A percentile compares a stretch with the other conserved stretches of the same genome.
Conservation (phyloP, 164 flowering plant species). For the Saururus chinensis region DNA sequence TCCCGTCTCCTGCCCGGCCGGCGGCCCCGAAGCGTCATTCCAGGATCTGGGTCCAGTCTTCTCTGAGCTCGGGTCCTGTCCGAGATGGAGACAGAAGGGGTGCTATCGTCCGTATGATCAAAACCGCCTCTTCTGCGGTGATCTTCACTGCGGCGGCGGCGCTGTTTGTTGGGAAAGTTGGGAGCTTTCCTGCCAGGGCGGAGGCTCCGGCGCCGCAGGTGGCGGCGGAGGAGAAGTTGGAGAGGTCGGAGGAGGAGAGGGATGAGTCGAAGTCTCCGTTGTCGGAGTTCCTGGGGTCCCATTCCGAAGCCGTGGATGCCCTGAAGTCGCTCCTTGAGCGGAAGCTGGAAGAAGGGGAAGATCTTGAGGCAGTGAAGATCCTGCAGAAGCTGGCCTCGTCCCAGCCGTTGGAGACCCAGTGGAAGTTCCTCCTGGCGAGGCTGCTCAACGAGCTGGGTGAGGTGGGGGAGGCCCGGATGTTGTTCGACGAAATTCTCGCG, state of each 20-base stretch:
- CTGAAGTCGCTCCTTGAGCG: conserved; percentile 41
- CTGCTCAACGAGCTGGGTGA: conserved; percentile 51
- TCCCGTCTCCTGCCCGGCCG: neutral
- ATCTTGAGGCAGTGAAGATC: conserved; percentile 49
- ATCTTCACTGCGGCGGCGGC: conserved; percentile 29
- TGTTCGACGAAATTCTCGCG: conserved; percentile 62
- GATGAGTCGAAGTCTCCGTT: conserved; percentile 29
- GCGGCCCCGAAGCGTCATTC: no score
- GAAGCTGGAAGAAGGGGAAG: conserved; percentile 59
- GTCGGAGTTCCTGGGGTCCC: conserved; percentile 38
- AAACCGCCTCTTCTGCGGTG: conserved; percentile 19
- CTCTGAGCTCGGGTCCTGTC: neutral
- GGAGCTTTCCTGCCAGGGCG: conserved; percentile 31
- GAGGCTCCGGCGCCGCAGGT: conserved; percentile 17
- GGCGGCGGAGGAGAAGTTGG: conserved; percentile 8
- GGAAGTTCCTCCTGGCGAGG: conserved; percentile 63
- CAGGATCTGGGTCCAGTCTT: neutral
- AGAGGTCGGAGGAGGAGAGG: neutral
- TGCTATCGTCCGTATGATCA: conserved; percentile 13
- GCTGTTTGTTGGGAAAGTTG: conserved; percentile 18
- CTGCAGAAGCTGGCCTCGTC: conserved; percentile 31
- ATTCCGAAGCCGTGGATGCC: conserved; percentile 36
- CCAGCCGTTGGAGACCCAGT: conserved; percentile 47
- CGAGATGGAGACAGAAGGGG: neutral
- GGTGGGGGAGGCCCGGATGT: conserved; percentile 33